Evolutionary conservation across 225 moss, liverwort and hornwort species (phyloP).

Genomic region (Rhytidiadelphus loreus): DNA sequence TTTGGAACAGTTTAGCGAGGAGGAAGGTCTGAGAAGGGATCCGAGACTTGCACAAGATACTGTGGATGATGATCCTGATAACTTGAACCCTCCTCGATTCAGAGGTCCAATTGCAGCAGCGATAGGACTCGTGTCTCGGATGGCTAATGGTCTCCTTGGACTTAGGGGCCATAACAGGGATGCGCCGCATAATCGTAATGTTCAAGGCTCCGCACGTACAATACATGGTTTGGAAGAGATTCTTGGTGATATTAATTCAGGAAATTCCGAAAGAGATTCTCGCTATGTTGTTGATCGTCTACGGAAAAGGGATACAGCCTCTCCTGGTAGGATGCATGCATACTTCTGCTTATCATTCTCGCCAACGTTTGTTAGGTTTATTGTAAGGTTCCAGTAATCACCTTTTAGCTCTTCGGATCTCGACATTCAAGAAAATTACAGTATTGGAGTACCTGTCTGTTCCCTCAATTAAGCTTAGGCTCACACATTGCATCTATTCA

Average conservation of each 20-base stretch:
- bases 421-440: background rate
- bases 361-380: background rate
- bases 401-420: background rate
- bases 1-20: slow-evolving; percentile 16
- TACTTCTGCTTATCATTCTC: background rate
- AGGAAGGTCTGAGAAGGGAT: slow-evolving; percentile 18
- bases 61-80: slow-evolving; percentile 23
- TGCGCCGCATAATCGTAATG: slow-evolving; percentile 18
- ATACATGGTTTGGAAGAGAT: slow-evolving; percentile 67
- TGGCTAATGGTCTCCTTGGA: slow-evolving; percentile 75
- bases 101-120: slow-evolving; percentile 65
- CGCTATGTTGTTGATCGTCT: slow-evolving; percentile 45
- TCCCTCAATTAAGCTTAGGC: background rate
- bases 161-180: slow-evolving; percentile 46
- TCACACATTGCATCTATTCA: background rate
- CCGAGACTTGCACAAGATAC: slow-evolving; percentile 2
- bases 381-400: background rate
- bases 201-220: slow-evolving; percentile 21
- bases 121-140: slow-evolving; percentile 65
- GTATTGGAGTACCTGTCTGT: background rate
- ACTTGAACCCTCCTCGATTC: slow-evolving; percentile 12
- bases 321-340: slow-evolving; percentile 16
- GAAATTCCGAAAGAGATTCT: slow-evolving; percentile 33
- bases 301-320: slow-evolving; percentile 25
- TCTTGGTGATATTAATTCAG: slow-evolving; percentile 38